Evolutionary conservation across 257 asterid species (phyloP).

Genomic region (Galeopsis tetrahit): DNA sequence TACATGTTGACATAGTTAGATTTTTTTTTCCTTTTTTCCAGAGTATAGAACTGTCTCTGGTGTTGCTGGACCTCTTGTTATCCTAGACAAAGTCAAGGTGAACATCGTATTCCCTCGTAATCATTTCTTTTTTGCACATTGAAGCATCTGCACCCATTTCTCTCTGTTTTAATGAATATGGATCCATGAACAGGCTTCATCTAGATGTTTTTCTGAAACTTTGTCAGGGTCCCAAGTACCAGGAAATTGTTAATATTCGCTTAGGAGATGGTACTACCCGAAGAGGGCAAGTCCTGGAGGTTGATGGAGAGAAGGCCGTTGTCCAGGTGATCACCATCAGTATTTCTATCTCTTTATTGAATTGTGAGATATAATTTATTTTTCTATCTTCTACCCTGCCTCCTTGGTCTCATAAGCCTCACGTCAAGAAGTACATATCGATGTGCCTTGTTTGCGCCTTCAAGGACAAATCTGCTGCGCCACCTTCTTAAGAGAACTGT

Average conservation of each 20-base stretch:
- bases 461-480: background rate
- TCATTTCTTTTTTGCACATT: slow-evolving; percentile 12
- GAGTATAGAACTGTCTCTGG: slow-evolving; percentile 95
- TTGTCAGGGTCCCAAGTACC: slow-evolving; percentile 89
- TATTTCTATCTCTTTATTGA: background rate
- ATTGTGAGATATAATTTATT: slow-evolving; percentile 9
- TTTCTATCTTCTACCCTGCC: background rate
- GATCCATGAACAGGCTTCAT: slow-evolving; percentile 16
- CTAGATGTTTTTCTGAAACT: slow-evolving; percentile 29
- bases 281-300: slow-evolving; percentile 97
- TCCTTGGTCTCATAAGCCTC: slow-evolving; percentile 16
- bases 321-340: slow-evolving; percentile 68
- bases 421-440: background rate
- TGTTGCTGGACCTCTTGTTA: slow-evolving; percentile 96
- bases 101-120: slow-evolving; percentile 13
- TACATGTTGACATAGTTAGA: background rate
- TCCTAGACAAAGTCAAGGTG: slow-evolving; percentile 95
- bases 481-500: slow-evolving; percentile 21
- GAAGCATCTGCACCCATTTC: slow-evolving; percentile 13
- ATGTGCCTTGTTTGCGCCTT: slow-evolving; percentile 7
- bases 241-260: slow-evolving; percentile 93
- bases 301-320: slow-evolving; percentile 97
- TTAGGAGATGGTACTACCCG: slow-evolving; percentile 93
- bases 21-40: slow-evolving; percentile 34
- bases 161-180: slow-evolving; percentile 12